Evolutionary conservation across 306 rosid genomes (phyloP), one percentile per base, ranked within the genome.

Genomic region (Cercis canadensis): DNA sequence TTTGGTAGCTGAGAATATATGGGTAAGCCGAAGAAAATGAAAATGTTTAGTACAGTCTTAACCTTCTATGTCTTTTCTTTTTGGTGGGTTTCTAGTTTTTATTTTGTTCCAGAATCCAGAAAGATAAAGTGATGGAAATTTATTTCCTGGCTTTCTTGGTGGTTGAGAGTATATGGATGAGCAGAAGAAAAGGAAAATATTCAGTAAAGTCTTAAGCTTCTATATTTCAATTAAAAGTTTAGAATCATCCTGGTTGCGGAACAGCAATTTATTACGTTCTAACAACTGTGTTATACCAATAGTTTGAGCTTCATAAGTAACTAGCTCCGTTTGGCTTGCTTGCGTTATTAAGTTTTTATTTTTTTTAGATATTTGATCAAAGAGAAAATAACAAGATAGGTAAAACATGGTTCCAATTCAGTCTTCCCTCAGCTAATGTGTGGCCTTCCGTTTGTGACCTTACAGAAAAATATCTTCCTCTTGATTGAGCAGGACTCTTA

Each of bases 361-460:
- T 10, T 34, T 15, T 32, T 16, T 10, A 12, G 59, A 71, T 55
- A 21, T 69, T 40, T 56, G 29, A 56, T 7, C 12, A 10, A 11
- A 31, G 31, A 19, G 11, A 41, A 2, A 55, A 58, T 51, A 24
- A 33, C 18, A 29, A 39, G 59, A 61, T 39, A 29, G 6, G 18
- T 46, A 0, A 11, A 2, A 43, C n/a, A n/a, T n/a, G n/a, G n/a
- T n/a, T n/a, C n/a, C n/a, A 24, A 24, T 3, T 24, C 29, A 24
- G 1, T 24, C 29, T 24, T 24, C 29, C 29, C 29, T 24, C 29
- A 24, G 29, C 29, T 24, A 44, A 9, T 44, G 13, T 44, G 15
- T 52, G 56, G 12, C 71, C 6, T 32, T 16, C 40, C 43, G 16
- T 66, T n/a, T 40, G 33, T 57, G 57, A 44, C 39, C 44, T 16